Base-by-base conservation (phyloP, 768 basidiomycete genomes). In the Boletus huronensis region DNA sequence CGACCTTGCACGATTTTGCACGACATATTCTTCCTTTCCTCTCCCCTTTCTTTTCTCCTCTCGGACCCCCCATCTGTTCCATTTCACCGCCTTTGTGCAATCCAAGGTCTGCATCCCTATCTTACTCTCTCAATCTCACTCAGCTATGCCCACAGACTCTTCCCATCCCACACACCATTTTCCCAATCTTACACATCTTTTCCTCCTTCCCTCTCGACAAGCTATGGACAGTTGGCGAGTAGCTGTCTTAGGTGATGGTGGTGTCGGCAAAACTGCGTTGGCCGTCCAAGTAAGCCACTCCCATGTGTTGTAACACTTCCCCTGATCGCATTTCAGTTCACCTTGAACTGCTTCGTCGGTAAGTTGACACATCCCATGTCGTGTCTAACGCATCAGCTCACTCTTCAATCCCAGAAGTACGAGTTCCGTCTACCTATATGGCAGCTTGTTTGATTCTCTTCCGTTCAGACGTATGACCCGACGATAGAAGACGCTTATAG, bases 401-500 rank as follows among this genome's bases (percentile, higher is more conserved):
- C 55, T 35, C 29, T 57, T 52, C 53, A 36, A 58, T 60, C 44
- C 53, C 68, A 88, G 86, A 88, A 77, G 87, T 87, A 53, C 47
- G 76, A 63, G 36, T 41, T 39, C 29, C 9, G 21, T 48, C 50
- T 28, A 61, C 57, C 54, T 23, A 6, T 40, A 23, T 28, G 28
- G 38, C 53, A 55, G 38, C 40, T 61, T 41, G 29, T 36, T 53
- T 59, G 25, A 59, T 39, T 46, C 21, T 35, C 44, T 57, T 51
- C 50, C 26, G 4, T 38, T 53, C 60, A 96, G 92, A 93, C 93
- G 49, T 98, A 98, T 73, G 94, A 98, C 77, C 94, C 94, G 53
- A 98, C 94, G 64, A 98, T 98, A 83, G 94, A 98, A 75, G 94
- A 97, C 71, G 93, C 93, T 58, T 97, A 98, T 75, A 83, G 94